A percentile compares a stretch with the other conserved stretches of the same genome.
These are phyloP conservation scores for Tirmania nivea DNA, from an alignment of 495 filamentous ascomycete species.

Conservation along the genomic window DNA sequence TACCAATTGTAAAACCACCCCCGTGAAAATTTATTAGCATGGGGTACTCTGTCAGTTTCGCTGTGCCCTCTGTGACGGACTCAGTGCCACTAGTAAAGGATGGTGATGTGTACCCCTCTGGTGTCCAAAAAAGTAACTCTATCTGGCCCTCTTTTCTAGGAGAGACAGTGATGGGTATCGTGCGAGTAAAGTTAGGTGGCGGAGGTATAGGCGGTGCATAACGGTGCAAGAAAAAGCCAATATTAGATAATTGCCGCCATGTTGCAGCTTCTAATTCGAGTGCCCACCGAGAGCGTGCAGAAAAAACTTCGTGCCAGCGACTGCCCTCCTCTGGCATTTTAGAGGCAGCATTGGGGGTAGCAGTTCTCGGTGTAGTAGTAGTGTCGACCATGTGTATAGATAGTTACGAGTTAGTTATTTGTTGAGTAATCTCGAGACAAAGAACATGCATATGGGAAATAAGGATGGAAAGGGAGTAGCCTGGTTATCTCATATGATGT, in stretches of 20 bases:
- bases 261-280: constrained; percentile 49
- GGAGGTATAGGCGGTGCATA: constrained; percentile 46
- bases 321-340: too few species aligned
- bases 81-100: not conserved
- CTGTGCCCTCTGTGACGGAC: not conserved
- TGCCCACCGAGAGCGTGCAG: constrained; percentile 34
- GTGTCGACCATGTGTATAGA: too few species aligned
- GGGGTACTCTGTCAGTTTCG: constrained; percentile 18
- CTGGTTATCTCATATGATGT: too few species aligned
- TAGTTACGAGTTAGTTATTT: too few species aligned
- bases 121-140: constrained; percentile 62
- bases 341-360: too few species aligned
- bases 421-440: too few species aligned
- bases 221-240: constrained; percentile 60
- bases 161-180: constrained; percentile 39
- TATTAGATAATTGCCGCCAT: constrained; percentile 57
- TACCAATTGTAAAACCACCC: constrained; percentile 57
- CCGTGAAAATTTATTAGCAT: constrained; percentile 58
- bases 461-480: too few species aligned
- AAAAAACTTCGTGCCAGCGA: too few species aligned
- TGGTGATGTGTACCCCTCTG: constrained; percentile 27
- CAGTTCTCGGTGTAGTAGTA: too few species aligned
- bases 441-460: too few species aligned
- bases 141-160: constrained; percentile 30
- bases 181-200: constrained; percentile 39